Conservation (phyloP, 768 basidiomycete species). For the Tylopilus balloui region DNA sequence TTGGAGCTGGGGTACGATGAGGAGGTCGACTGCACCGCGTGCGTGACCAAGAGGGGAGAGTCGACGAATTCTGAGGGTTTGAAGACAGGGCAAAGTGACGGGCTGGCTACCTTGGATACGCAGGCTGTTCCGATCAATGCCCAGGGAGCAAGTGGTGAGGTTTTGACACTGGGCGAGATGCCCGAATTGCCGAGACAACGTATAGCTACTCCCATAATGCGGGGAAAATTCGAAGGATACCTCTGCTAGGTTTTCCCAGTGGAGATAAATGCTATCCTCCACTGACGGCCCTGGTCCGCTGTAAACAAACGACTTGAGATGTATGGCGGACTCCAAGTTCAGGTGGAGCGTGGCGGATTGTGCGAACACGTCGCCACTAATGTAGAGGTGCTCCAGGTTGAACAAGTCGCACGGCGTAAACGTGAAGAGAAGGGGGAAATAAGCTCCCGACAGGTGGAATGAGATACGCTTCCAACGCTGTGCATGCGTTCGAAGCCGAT, state of each 20-base stretch:
- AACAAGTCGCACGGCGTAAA: slow-evolving; percentile 13
- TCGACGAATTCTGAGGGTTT: slow-evolving; percentile 15
- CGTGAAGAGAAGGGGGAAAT: slow-evolving; percentile 12
- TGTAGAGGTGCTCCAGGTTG: slow-evolving; percentile 11
- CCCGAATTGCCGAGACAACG: not conserved
- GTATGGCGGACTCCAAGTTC: slow-evolving; percentile 7
- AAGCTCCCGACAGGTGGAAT: slow-evolving; percentile 7
- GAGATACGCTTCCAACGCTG: slow-evolving; percentile 16
- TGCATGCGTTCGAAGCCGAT: slow-evolving; percentile 11
- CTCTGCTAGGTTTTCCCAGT: slow-evolving; percentile 12
- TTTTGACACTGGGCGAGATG: slow-evolving; percentile 10
- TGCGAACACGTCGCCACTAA: not conserved
- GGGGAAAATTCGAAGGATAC: slow-evolving; percentile 15
- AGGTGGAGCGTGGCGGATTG: not conserved
- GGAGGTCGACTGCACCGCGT: slow-evolving; percentile 1
- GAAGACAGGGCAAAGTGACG: slow-evolving; percentile 9
- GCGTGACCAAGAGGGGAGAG: not conserved
- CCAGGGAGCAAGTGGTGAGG: slow-evolving; percentile 15
- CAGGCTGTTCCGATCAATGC: slow-evolving; percentile 2
- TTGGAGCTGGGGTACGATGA: slow-evolving; percentile 16
- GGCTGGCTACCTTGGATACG: not conserved
- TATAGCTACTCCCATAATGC: slow-evolving; percentile 1
- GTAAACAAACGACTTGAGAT: slow-evolving; percentile 14
- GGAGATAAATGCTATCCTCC: slow-evolving; percentile 2
- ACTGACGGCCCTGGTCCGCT: slow-evolving; percentile 1